phyloP scores from a whole-genome alignment of 1,284 basidiomycete species.

The Leucoagaricus sp. region DNA sequence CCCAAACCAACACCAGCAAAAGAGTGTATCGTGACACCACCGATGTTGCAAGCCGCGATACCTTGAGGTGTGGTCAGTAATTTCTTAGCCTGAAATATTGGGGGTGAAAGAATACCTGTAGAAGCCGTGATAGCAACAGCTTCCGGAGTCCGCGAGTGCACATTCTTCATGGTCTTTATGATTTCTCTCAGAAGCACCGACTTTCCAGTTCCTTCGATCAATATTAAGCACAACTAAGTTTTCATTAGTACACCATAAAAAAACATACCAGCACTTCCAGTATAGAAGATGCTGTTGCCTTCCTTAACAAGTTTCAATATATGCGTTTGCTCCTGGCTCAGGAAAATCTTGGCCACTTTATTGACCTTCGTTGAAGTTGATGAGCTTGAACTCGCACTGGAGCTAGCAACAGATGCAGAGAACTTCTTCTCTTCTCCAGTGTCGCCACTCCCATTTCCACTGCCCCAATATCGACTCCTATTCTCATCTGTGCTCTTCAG shows the following conservation, averaged over 20 bases:
- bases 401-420: not conserved
- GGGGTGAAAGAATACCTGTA: conserved; percentile 53
- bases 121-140: conserved; percentile 92
- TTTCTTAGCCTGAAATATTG: not conserved
- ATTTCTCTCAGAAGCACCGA: conserved; percentile 93
- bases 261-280: conserved; percentile 88
- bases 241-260: no score
- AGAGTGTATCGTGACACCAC: conserved; percentile 91
- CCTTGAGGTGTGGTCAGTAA: conserved; percentile 47
- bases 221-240: no score
- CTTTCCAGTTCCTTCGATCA: conserved; percentile 97
- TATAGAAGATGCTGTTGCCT: conserved; percentile 90
- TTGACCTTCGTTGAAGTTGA: conserved; percentile 27
- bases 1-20: conserved; percentile 92
- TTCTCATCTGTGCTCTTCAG: not conserved
- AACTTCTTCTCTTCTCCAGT: no score
- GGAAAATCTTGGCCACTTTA: conserved; percentile 49
- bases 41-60: conserved; percentile 94
- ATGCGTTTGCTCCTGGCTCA: conserved; percentile 84
- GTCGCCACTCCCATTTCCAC: not conserved
- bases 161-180: conserved; percentile 64
- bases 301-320: conserved; percentile 77
- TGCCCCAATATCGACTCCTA: not conserved
- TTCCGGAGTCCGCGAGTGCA: conserved; percentile 54
- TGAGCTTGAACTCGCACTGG: conserved; percentile 2